Percentiles rank a stretch among this genome's conserved stretches.
Conservation (phyloP, 2,329 filamentous ascomycete species). For the Aspergillus sp. region DNA sequence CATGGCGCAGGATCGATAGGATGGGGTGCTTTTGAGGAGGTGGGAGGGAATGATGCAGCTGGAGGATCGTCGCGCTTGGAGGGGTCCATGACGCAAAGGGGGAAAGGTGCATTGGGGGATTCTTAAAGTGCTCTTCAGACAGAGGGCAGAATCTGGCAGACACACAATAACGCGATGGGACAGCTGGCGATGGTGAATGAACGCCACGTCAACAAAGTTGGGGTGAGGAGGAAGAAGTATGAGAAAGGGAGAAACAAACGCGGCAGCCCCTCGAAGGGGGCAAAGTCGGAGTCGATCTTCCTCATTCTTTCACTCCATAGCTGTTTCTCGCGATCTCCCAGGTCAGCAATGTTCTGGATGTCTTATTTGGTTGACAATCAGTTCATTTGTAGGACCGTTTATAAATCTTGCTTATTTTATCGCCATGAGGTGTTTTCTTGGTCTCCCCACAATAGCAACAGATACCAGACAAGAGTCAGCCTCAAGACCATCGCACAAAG, state of each 20-base stretch:
- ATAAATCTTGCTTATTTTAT: too few species aligned
- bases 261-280: neutral
- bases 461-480: too few species aligned
- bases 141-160: neutral
- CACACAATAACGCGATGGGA: neutral
- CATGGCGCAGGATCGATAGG: constrained; percentile 17
- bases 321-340: neutral
- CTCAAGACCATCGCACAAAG: too few species aligned
- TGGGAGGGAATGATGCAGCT: constrained; percentile 17
- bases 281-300: constrained; percentile 16
- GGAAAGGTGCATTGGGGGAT: constrained; percentile 16
- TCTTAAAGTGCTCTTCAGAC: neutral
- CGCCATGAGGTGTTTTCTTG: too few species aligned
- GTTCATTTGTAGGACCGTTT: too few species aligned
- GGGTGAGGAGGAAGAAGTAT: neutral
- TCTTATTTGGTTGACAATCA: too few species aligned
- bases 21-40: constrained; percentile 13
- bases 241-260: constrained; percentile 11
- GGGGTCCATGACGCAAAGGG: constrained; percentile 29
- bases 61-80: constrained; percentile 25
- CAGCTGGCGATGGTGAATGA: neutral
- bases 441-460: too few species aligned
- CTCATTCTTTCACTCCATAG: constrained; percentile 2
- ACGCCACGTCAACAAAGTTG: constrained; percentile 2
- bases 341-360: too few species aligned